Percentiles rank a stretch among this genome's conserved stretches.
Conservation (phyloP, 768 basidiomycete genomes). For the Astraeus odoratus region DNA sequence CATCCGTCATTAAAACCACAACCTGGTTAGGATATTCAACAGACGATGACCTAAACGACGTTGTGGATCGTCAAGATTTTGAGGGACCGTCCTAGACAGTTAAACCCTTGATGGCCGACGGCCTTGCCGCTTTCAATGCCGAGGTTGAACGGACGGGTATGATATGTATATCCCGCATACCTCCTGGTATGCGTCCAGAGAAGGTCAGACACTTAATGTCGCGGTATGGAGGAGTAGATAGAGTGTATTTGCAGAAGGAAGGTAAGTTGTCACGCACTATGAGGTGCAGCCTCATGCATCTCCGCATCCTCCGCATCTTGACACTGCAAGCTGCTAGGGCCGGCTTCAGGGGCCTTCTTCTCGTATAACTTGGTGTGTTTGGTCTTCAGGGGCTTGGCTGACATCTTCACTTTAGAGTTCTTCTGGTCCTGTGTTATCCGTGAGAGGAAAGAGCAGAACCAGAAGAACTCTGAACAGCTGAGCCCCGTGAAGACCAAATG, state of each 20-base stretch:
- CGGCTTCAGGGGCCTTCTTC: no score
- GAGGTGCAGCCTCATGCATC: background rate
- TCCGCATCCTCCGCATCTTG: no score
- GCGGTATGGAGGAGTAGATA: conserved; percentile 81
- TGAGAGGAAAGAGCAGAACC: no score
- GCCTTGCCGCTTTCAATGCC: conserved; percentile 65
- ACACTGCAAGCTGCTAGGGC: no score
- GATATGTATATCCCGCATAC: conserved; percentile 92
- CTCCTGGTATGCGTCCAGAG: conserved; percentile 95
- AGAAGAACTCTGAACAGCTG: no score
- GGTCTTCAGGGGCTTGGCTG: no score
- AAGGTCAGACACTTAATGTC: conserved; percentile 94
- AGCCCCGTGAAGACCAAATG: no score
- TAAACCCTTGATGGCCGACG: conserved; percentile 69
- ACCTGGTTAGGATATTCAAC: no score
- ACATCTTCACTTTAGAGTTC: no score
- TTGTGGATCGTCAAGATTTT: conserved; percentile 56
- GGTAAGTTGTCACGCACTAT: conserved; percentile 38
- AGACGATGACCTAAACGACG: conserved; percentile 23
- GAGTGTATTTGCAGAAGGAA: conserved; percentile 92
- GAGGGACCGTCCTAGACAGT: conserved; percentile 45
- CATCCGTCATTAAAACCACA: no score
- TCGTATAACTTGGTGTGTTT: no score
- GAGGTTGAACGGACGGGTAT: conserved; percentile 76
- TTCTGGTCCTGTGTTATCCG: no score